phyloP scores from a whole-genome alignment of 2,329 filamentous ascomycete species.

The Tolypocladium amazonense region DNA sequence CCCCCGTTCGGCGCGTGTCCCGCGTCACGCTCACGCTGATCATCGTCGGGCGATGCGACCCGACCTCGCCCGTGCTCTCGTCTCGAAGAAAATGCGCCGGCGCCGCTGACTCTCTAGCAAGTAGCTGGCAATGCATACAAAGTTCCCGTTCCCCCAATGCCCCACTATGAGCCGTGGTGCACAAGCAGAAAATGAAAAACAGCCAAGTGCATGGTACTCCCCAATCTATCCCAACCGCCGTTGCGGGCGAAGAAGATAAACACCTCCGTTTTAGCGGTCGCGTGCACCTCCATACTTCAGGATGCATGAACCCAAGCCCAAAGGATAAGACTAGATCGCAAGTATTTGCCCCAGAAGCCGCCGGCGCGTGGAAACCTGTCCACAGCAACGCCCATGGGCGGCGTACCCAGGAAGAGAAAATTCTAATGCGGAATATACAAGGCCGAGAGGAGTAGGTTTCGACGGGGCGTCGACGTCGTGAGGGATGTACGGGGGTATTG shows the following conservation, averaged over 20 bases:
- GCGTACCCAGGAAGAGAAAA: neutral
- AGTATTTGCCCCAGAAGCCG: neutral
- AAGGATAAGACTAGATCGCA: neutral
- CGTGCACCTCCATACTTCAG: neutral
- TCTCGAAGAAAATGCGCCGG: neutral
- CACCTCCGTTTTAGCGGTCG: neutral
- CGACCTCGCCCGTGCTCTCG: neutral
- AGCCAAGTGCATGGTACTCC: neutral
- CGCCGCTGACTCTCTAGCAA: slow-evolving; percentile 1
- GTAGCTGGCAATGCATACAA: slow-evolving; percentile 1
- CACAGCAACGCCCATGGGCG: neutral
- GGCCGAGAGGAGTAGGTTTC: neutral
- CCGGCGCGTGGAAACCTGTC: neutral
- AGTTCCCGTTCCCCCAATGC: neutral
- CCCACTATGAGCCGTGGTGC: neutral
- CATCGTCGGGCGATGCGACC: neutral
- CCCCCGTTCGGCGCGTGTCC: neutral
- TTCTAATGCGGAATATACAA: neutral
- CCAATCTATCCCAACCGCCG: neutral
- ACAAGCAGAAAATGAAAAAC: neutral
- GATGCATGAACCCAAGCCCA: neutral
- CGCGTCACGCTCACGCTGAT: neutral
- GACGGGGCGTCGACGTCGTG: neutral
- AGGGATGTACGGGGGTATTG: neutral
- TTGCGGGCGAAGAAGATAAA: neutral